Evolutionary conservation across 352 stramenopile species (phyloP).

Genomic region (Discostella stelligera): DNA sequence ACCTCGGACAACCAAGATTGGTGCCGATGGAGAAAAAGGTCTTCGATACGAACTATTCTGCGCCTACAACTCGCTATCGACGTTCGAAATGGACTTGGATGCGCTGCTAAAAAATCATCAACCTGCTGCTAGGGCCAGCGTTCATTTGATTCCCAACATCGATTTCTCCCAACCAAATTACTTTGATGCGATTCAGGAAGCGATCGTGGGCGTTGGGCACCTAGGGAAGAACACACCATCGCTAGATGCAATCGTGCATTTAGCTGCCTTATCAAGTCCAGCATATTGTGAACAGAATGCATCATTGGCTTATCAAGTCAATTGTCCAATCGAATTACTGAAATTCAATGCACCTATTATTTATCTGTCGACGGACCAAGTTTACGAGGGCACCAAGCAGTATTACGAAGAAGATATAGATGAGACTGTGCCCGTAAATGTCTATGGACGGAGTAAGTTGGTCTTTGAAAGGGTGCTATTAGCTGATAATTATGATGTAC

Average conservation of each 20-base stretch:
- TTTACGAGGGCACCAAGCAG: constrained; percentile 35
- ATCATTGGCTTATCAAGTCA: constrained; percentile 20
- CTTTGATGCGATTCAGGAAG: constrained; percentile 9
- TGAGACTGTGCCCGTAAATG: constrained; percentile 40
- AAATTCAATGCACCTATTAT: constrained; percentile 17
- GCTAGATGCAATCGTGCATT: constrained; percentile 37
- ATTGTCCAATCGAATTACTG: constrained; percentile 24
- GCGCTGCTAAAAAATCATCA: no score
- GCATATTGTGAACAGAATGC: constrained; percentile 24
- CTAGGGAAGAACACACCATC: background rate
- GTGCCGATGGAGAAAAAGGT: background rate
- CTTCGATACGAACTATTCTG: constrained; percentile 27
- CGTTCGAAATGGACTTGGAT: constrained; percentile 29
- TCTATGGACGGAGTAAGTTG: constrained; percentile 41
- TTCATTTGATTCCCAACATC: constrained; percentile 1
- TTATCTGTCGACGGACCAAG: constrained; percentile 48
- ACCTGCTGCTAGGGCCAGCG: background rate
- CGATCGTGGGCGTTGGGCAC: background rate
- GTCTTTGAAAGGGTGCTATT: constrained; percentile 39
- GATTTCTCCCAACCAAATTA: constrained; percentile 17
- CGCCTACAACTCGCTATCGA: constrained; percentile 29
- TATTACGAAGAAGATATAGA: constrained; percentile 24
- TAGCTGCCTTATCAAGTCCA: constrained; percentile 42
- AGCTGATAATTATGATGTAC: no score
- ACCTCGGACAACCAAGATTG: background rate